Evolutionary conservation across 73 alveolate species (phyloP).

Genomic region (Blepharisma stoltei): DNA sequence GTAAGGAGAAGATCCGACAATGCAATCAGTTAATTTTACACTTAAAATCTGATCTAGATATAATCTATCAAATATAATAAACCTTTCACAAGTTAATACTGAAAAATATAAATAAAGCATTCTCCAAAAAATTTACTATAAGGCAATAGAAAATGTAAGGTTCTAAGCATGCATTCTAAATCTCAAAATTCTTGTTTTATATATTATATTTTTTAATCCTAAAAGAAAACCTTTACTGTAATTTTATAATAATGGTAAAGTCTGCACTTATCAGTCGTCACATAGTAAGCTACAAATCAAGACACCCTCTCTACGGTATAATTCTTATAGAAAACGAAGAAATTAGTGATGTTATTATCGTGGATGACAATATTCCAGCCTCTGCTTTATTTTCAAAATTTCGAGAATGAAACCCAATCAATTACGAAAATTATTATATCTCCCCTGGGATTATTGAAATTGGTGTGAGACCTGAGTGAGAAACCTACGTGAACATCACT

Average conservation of each 20-base stretch:
- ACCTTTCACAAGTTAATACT: no score
- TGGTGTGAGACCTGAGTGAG: background rate
- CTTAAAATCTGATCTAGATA: no score
- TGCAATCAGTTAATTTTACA: no score
- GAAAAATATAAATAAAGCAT: no score
- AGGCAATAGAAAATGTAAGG: no score
- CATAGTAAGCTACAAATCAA: background rate
- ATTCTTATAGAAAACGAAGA: background rate
- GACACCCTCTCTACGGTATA: background rate
- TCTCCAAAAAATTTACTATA: no score
- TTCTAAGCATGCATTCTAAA: no score
- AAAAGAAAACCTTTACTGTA: no score
- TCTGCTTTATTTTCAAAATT: background rate
- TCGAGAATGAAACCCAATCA: background rate
- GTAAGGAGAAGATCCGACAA: no score
- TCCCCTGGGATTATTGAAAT: background rate
- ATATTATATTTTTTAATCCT: no score
- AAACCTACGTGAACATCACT: background rate
- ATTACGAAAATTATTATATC: background rate
- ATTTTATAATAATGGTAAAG: background rate
- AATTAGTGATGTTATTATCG: background rate
- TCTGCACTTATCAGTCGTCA: slow-evolving; percentile 1
- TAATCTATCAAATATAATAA: no score
- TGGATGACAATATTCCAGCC: background rate
- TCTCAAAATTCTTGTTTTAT: no score